Percentiles rank a stretch among this genome's conserved stretches.
Evolutionary conservation across 306 rosid genomes (phyloP).

Genomic region (Dalbergia cochinchinensis): DNA sequence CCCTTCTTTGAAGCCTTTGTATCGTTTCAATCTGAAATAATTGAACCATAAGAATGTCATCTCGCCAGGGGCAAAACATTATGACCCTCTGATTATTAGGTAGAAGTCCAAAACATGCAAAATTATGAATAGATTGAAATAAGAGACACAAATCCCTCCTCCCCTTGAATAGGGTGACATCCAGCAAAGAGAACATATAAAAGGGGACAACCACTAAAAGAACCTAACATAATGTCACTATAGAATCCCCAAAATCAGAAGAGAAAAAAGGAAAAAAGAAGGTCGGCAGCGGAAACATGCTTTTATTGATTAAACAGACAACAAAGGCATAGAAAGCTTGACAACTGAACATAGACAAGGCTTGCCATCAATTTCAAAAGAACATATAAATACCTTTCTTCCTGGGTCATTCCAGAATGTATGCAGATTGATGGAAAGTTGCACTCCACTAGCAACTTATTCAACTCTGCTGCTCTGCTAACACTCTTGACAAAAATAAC

Average conservation of each 20-base stretch:
- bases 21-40: conserved; percentile 69
- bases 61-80: neutral
- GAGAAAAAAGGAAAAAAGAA: too few species aligned
- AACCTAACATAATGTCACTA: neutral
- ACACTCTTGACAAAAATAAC: conserved; percentile 85
- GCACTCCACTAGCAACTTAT: conserved; percentile 77
- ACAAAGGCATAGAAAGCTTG: neutral
- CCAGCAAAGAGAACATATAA: conserved; percentile 1
- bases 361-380: conserved; percentile 16
- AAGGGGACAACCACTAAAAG: neutral
- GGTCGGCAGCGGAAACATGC: neutral
- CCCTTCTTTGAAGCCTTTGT: conserved; percentile 83
- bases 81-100: neutral
- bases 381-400: conserved; percentile 66
- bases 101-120: conserved; percentile 6
- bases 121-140: neutral
- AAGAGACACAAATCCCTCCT: neutral
- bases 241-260: neutral
- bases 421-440: conserved; percentile 82
- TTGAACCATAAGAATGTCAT: conserved; percentile 20
- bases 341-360: neutral
- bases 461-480: conserved; percentile 74
- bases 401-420: conserved; percentile 88
- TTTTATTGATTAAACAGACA: neutral
- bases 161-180: neutral